Conservation (phyloP, 2,329 filamentous ascomycete genomes). For the Trichoderma breve region DNA sequence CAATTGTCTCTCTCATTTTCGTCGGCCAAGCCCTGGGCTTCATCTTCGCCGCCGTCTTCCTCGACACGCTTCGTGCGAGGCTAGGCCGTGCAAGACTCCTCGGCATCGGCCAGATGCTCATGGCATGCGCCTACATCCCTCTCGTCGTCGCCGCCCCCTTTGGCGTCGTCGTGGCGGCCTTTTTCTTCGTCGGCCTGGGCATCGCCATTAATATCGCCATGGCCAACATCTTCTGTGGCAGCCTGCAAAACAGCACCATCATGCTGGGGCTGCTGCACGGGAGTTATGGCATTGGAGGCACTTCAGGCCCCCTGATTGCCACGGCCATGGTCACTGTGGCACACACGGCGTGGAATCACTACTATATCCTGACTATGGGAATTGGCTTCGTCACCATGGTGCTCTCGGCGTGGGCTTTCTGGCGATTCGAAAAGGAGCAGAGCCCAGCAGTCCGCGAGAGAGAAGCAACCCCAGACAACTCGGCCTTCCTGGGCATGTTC, state of each 20-base stretch:
- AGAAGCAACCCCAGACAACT: slow-evolving; percentile 25
- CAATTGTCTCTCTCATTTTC: slow-evolving; percentile 78
- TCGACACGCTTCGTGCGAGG: slow-evolving; percentile 60
- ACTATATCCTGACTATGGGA: slow-evolving; percentile 66
- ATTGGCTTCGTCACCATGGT: slow-evolving; percentile 56
- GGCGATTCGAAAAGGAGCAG: slow-evolving; percentile 63
- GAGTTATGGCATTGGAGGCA: slow-evolving; percentile 64
- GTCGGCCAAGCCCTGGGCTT: slow-evolving; percentile 75
- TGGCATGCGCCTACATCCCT: slow-evolving; percentile 61
- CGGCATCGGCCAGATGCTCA: slow-evolving; percentile 54
- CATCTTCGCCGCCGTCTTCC: slow-evolving; percentile 66
- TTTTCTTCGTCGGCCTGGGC: slow-evolving; percentile 64
- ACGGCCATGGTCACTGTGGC: slow-evolving; percentile 65
- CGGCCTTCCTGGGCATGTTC: slow-evolving; percentile 44
- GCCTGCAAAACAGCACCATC: slow-evolving; percentile 52
- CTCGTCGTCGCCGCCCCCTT: slow-evolving; percentile 70
- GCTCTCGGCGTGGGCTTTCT: slow-evolving; percentile 66
- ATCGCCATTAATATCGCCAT: slow-evolving; percentile 56
- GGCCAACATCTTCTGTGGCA: slow-evolving; percentile 58
- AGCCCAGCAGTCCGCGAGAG: slow-evolving; percentile 36
- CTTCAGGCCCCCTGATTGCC: slow-evolving; percentile 68
- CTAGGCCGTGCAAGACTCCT: slow-evolving; percentile 66
- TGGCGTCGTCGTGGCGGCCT: slow-evolving; percentile 62
- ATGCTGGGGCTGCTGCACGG: slow-evolving; percentile 65
- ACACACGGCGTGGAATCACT: slow-evolving; percentile 64